These are phyloP conservation scores for Mycena galericulata DNA, from an alignment of 768 basidiomycete genomes.

Conservation along the genomic window DNA sequence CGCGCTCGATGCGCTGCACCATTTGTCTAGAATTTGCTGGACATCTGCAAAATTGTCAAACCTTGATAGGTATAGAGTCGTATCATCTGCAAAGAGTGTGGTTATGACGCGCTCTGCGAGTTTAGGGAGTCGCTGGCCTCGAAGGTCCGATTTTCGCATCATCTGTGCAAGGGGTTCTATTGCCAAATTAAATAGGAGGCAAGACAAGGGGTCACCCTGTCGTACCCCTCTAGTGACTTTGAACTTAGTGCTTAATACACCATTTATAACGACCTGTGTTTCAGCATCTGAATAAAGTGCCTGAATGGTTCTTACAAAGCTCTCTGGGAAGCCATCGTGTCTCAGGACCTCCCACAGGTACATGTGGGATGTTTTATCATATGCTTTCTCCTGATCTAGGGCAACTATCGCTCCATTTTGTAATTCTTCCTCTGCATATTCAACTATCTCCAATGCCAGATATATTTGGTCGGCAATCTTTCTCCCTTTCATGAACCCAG, in stretches of 20 bases:
- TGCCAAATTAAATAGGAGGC: background rate
- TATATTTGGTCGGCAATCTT: background rate
- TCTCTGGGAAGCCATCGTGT: background rate
- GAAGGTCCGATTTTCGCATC: background rate
- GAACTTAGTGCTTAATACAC: background rate
- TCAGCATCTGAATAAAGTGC: background rate
- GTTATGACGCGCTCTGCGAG: background rate
- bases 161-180: background rate
- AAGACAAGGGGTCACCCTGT: background rate
- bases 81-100: background rate
- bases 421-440: background rate
- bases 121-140: background rate
- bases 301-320: background rate
- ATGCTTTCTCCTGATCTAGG: background rate
- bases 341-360: background rate
- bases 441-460: background rate
- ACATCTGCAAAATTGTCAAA: background rate
- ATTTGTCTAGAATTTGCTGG: background rate
- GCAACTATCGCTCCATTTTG: background rate
- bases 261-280: background rate
- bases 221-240: background rate
- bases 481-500: no score
- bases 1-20: background rate
- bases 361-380: background rate
- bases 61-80: background rate